These are phyloP conservation scores for Barnettozyma populi DNA, from an alignment of 805 yeast genomes.

Conservation along the genomic window DNA sequence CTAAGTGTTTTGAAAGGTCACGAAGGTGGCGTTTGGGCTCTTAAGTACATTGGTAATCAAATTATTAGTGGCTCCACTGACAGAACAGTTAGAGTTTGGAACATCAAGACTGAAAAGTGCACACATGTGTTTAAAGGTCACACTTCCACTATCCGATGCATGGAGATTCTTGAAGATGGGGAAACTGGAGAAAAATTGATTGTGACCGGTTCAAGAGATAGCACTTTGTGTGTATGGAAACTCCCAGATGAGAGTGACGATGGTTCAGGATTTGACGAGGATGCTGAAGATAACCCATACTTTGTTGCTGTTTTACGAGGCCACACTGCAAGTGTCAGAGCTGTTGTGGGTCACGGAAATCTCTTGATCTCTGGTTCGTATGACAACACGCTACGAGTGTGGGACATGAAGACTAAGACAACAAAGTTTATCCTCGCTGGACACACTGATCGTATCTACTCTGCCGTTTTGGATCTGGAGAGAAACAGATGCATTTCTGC, in stretches of 20 bases:
- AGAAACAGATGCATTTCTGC: slow-evolving; percentile 84
- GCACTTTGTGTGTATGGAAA: slow-evolving; percentile 77
- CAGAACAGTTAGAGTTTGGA: slow-evolving; percentile 92
- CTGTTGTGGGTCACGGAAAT: slow-evolving; percentile 82
- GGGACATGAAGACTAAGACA: slow-evolving; percentile 76
- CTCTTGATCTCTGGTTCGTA: slow-evolving; percentile 85
- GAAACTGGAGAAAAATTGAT: slow-evolving; percentile 62
- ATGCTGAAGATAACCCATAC: slow-evolving; percentile 44
- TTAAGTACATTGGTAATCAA: slow-evolving; percentile 77
- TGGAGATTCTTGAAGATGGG: slow-evolving; percentile 73
- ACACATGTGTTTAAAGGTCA: slow-evolving; percentile 91
- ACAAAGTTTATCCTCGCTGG: slow-evolving; percentile 75
- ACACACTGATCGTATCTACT: slow-evolving; percentile 82
- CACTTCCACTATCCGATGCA: slow-evolving; percentile 86
- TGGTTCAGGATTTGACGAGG: slow-evolving; percentile 29
- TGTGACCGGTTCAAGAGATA: slow-evolving; percentile 86
- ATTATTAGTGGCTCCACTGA: slow-evolving; percentile 94
- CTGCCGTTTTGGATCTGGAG: slow-evolving; percentile 75
- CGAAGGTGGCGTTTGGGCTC: slow-evolving; percentile 98
- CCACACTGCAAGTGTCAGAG: slow-evolving; percentile 76
- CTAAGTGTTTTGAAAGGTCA: slow-evolving; percentile 71
- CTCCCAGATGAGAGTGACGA: slow-evolving; percentile 46
- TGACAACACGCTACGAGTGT: slow-evolving; percentile 84
- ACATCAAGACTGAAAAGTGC: slow-evolving; percentile 75
- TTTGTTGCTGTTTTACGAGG: slow-evolving; percentile 67